A percentile compares a stretch with the other conserved stretches of the same genome.
Evolutionary conservation across 768 basidiomycete species (phyloP).

Genomic region (Mycena vitilis): DNA sequence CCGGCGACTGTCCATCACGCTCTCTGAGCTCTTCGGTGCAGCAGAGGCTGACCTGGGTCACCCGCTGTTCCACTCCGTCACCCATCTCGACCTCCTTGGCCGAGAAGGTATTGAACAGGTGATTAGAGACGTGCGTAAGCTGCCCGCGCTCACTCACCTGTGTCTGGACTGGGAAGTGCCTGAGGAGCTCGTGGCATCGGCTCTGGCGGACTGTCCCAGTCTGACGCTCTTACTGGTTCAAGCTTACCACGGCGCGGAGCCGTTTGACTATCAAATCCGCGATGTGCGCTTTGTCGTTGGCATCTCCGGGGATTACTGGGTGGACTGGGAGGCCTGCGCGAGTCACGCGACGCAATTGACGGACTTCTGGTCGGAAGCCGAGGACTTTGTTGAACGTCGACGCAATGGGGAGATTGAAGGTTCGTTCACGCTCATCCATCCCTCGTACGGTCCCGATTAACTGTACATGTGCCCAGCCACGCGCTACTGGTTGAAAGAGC

Average conservation of each 20-base stretch:
- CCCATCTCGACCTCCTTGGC: background rate
- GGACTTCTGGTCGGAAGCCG: background rate
- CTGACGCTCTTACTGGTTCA: background rate
- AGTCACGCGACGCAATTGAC: background rate
- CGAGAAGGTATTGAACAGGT: background rate
- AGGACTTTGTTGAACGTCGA: background rate
- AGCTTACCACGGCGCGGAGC: background rate
- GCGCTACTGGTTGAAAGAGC: background rate
- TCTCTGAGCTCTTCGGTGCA: background rate
- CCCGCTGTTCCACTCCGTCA: background rate
- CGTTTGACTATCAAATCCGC: background rate
- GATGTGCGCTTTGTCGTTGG: constrained; percentile 6
- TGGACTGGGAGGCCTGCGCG: constrained; percentile 8
- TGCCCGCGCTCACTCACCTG: constrained; percentile 6
- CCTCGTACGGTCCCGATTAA: background rate
- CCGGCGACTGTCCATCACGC: background rate
- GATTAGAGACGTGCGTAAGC: background rate
- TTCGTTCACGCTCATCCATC: background rate
- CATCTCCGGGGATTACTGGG: background rate
- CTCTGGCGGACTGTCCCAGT: background rate
- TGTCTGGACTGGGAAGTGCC: background rate
- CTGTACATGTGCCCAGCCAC: background rate
- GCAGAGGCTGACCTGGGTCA: background rate
- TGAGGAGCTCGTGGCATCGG: background rate
- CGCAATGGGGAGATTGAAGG: background rate